A percentile compares a stretch with the other conserved stretches of the same genome.
phyloP scores from a whole-genome alignment of 2,329 filamentous ascomycete species.

The Cladophialophora immunda region DNA sequence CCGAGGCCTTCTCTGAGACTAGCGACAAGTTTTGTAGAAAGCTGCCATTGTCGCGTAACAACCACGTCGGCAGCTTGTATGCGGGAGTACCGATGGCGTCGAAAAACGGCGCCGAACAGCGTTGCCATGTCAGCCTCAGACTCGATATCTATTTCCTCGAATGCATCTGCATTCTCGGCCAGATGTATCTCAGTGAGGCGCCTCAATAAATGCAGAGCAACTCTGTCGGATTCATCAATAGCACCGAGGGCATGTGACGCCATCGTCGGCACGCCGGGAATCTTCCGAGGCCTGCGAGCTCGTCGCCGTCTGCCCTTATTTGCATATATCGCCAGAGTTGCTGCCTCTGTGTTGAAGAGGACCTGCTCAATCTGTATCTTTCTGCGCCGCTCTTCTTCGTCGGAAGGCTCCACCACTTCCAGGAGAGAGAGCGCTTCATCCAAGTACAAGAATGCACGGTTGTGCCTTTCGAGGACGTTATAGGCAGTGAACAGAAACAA shows the following conservation, averaged over 20 bases:
- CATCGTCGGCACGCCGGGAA: background rate
- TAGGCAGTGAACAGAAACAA: constrained; percentile 25
- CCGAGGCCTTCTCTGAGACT: background rate
- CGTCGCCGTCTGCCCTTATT: constrained; percentile 2
- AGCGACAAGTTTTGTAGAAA: constrained; percentile 14
- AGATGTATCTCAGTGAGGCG: constrained; percentile 28
- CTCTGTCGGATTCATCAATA: constrained; percentile 8
- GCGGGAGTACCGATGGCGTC: constrained; percentile 19
- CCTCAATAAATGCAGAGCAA: constrained; percentile 21
- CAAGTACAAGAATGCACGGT: constrained; percentile 25
- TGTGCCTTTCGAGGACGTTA: constrained; percentile 27
- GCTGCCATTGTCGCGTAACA: constrained; percentile 28
- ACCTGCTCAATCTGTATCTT: constrained; percentile 22
- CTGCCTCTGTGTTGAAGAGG: constrained; percentile 28
- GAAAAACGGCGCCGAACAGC: constrained; percentile 16
- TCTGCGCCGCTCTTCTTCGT: constrained; percentile 6
- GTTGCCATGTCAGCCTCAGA: constrained; percentile 18
- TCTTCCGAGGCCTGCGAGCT: background rate
- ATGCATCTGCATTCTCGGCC: constrained; percentile 14
- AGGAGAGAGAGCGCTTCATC: constrained; percentile 25
- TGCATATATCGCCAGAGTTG: constrained; percentile 22
- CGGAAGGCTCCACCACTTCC: constrained; percentile 5
- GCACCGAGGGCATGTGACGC: background rate
- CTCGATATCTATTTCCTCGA: constrained; percentile 12
- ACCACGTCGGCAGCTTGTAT: constrained; percentile 28